Evolutionary conservation across 495 filamentous ascomycete species (phyloP).

Genomic region (Diplogelasinospora grovesii): DNA sequence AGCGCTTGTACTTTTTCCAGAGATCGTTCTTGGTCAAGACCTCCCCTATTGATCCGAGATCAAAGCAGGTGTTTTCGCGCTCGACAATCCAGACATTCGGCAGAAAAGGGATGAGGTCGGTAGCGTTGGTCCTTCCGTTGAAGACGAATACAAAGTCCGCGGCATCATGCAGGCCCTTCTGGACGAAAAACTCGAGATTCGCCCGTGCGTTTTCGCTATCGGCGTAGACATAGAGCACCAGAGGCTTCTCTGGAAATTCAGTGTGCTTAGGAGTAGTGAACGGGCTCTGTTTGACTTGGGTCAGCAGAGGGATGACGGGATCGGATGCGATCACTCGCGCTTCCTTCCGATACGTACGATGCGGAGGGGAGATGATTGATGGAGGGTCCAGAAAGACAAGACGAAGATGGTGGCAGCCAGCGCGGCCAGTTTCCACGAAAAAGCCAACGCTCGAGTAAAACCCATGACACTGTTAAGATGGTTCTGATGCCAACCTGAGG

Average conservation of each 20-base stretch:
- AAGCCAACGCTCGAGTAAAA: no score
- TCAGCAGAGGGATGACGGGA: background rate
- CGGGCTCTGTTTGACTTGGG: background rate
- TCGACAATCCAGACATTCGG: constrained; percentile 23
- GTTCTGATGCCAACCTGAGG: no score
- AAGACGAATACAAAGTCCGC: constrained; percentile 36
- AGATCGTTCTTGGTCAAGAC: constrained; percentile 19
- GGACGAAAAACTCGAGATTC: constrained; percentile 20
- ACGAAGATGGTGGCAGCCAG: no score
- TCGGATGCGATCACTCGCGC: no score
- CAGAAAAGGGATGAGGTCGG: constrained; percentile 14
- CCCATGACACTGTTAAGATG: no score
- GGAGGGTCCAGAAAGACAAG: no score
- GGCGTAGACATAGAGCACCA: constrained; percentile 27
- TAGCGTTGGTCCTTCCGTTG: constrained; percentile 22
- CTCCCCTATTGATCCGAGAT: constrained; percentile 22
- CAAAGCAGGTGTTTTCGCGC: constrained; percentile 22
- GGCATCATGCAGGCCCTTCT: constrained; percentile 17
- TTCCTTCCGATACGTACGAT: no score
- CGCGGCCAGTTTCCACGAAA: no score
- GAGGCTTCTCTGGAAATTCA: constrained; percentile 4
- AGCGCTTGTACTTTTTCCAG: constrained; percentile 25
- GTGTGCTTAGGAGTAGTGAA: no score
- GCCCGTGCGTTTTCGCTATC: constrained; percentile 17
- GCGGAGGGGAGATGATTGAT: no score